These are phyloP conservation scores for Trichoderma atrobrunneum DNA, from an alignment of 2,329 filamentous ascomycete species.

Conservation along the genomic window DNA sequence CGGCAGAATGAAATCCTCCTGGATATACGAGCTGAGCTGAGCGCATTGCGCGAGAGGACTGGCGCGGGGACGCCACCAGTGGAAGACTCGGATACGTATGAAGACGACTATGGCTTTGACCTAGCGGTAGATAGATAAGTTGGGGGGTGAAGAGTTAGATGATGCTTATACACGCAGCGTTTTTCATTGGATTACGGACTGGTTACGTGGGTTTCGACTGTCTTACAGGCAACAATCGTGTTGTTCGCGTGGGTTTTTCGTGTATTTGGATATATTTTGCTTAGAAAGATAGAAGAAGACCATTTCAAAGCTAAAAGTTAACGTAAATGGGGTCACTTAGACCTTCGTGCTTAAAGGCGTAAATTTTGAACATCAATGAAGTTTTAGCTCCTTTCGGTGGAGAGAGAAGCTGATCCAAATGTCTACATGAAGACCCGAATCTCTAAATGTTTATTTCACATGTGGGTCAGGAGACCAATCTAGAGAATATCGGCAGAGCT, in stretches of 20 bases:
- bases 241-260: background rate
- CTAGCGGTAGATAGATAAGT: background rate
- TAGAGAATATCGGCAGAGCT: background rate
- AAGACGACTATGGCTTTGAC: slow-evolving; percentile 13
- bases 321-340: background rate
- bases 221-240: background rate
- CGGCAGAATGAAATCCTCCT: slow-evolving; percentile 21
- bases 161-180: background rate
- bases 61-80: slow-evolving; percentile 14
- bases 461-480: background rate
- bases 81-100: slow-evolving; percentile 9
- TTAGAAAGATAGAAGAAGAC: background rate
- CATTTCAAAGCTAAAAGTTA: background rate
- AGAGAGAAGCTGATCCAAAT: background rate
- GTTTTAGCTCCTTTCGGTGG: background rate
- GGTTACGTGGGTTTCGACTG: background rate
- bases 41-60: slow-evolving; percentile 18
- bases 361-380: background rate
- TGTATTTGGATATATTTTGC: background rate
- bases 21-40: slow-evolving; percentile 19
- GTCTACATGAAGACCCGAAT: background rate
- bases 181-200: background rate
- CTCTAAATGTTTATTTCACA: background rate
- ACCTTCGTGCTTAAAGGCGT: background rate
- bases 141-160: background rate